Evolutionary conservation across 306 rosid genomes (phyloP).

Genomic region (Gillenia trifoliata): DNA sequence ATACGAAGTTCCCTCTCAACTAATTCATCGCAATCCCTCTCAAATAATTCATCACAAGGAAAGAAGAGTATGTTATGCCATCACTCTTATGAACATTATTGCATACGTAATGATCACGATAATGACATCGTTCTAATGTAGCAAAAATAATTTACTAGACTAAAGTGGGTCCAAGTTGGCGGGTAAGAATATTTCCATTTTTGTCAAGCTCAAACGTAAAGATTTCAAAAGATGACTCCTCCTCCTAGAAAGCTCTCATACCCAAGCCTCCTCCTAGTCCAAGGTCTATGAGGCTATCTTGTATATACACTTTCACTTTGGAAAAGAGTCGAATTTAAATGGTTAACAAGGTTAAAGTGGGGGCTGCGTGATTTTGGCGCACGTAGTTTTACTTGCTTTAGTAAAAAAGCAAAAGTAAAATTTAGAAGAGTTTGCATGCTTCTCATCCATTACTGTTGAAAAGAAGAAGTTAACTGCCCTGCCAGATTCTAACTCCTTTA

Average conservation of each 20-base stretch:
- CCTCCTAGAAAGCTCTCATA: background rate
- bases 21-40: background rate
- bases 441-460: background rate
- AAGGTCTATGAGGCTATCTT: background rate
- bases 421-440: background rate
- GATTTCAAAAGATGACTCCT: background rate
- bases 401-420: slow-evolving; percentile 10
- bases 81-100: background rate
- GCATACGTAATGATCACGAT: background rate
- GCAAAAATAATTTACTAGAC: background rate
- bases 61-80: background rate
- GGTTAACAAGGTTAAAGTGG: background rate
- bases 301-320: background rate
- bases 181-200: slow-evolving; percentile 17
- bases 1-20: no score
- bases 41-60: background rate
- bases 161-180: slow-evolving; percentile 16
- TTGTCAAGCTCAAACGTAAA: background rate
- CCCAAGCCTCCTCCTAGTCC: background rate
- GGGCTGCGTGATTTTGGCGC: background rate
- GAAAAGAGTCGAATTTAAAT: background rate
- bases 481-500: background rate
- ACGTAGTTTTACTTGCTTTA: background rate
- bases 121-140: background rate
- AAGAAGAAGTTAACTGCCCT: background rate